A percentile compares a stretch with the other conserved stretches of the same genome.
These are phyloP conservation scores for Nannochloris sp. DNA, from an alignment of 139 green algal genomes.

Conservation along the genomic window DNA sequence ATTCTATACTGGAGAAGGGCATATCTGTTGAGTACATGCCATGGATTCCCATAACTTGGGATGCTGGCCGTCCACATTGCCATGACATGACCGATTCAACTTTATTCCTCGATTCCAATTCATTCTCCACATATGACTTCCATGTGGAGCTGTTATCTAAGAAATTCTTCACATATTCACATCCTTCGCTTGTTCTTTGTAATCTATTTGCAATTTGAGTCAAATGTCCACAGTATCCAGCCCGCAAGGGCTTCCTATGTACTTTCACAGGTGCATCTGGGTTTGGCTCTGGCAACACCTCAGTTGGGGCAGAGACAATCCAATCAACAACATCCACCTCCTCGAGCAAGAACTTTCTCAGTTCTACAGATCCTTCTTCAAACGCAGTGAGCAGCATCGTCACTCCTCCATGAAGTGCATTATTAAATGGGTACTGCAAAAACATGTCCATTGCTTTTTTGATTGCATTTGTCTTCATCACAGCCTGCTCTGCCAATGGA, in stretches of 20 bases:
- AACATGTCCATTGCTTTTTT: constrained; percentile 61
- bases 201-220: constrained; percentile 53
- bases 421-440: constrained; percentile 80
- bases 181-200: background rate
- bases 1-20: background rate
- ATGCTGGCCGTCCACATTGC: constrained; percentile 28
- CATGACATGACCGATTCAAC: constrained; percentile 21
- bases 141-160: background rate
- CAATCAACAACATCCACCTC: constrained; percentile 53
- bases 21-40: background rate
- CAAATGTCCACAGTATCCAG: constrained; percentile 76
- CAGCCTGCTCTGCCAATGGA: constrained; percentile 35
- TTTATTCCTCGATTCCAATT: constrained; percentile 21
- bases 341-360: constrained; percentile 58
- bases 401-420: constrained; percentile 73
- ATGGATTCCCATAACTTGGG: background rate
- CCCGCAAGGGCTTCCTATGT: constrained; percentile 37
- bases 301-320: constrained; percentile 43
- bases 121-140: background rate
- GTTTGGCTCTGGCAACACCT: constrained; percentile 33
- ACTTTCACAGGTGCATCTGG: constrained; percentile 16
- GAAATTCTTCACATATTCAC: background rate
- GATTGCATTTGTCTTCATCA: constrained; percentile 46
- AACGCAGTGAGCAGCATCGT: constrained; percentile 44
- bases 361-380: constrained; percentile 15